Evolutionary conservation across 495 filamentous ascomycete genomes (phyloP).

Genomic region (Penicillium chermesinum): DNA sequence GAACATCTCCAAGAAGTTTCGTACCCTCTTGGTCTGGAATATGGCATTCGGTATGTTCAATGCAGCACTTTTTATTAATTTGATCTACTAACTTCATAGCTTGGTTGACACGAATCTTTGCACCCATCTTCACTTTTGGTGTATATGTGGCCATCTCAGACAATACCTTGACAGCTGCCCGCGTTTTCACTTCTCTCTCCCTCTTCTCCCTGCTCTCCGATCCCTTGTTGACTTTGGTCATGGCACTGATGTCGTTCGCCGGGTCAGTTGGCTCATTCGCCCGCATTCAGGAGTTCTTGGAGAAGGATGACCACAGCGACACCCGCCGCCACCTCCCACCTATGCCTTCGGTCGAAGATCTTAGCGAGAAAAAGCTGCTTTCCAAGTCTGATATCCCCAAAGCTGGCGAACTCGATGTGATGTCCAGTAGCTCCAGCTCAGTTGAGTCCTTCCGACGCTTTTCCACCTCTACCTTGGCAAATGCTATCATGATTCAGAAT

Average conservation of each 20-base stretch:
- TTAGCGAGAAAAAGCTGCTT: constrained; percentile 21
- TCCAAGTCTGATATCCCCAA: constrained; percentile 4
- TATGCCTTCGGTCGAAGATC: constrained; percentile 17
- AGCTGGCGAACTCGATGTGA: constrained; percentile 13
- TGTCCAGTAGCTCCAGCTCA: constrained; percentile 21
- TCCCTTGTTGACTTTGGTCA: constrained; percentile 53
- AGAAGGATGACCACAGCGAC: constrained; percentile 37
- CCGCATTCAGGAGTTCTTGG: constrained; percentile 55
- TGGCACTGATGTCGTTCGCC: constrained; percentile 47
- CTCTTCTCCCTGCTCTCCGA: constrained; percentile 55
- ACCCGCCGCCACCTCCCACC: constrained; percentile 17
- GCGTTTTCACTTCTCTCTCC: constrained; percentile 55
- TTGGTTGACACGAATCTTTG: constrained; percentile 47
- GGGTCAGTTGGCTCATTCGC: constrained; percentile 53
- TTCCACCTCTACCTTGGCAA: constrained; percentile 11
- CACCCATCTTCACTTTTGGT: constrained; percentile 48
- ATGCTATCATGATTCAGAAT: constrained; percentile 38
- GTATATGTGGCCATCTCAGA: constrained; percentile 48
- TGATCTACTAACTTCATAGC: constrained; percentile 25
- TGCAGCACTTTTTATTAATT: too few relatives aligned
- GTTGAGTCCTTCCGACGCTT: constrained; percentile 23
- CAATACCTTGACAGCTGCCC: constrained; percentile 44
- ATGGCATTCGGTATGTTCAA: constrained; percentile 48
- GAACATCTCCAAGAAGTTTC: constrained; percentile 48
- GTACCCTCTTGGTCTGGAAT: constrained; percentile 50